Conservation (phyloP, 2,329 filamentous ascomycete genomes). For the Sporothrix luriei region DNA sequence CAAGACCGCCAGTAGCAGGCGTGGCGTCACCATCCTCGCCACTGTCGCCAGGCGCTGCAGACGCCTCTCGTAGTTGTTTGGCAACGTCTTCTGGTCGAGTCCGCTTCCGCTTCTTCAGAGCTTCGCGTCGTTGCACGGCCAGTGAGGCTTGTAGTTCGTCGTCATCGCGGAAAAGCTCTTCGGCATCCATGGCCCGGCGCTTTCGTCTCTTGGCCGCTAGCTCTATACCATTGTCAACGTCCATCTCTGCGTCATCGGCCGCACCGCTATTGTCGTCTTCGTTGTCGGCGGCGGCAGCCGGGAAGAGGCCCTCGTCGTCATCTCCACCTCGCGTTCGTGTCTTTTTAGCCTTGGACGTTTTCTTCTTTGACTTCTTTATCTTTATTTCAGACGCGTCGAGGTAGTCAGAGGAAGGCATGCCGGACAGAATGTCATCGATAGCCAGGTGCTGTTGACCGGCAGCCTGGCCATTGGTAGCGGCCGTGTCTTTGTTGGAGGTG, state of each 20-base stretch:
- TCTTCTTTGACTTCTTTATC: constrained; percentile 91
- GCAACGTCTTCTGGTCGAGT: constrained; percentile 84
- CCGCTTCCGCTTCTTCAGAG: constrained; percentile 90
- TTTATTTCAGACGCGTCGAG: constrained; percentile 84
- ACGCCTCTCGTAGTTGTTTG: constrained; percentile 70
- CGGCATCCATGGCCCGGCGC: constrained; percentile 60
- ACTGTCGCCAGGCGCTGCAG: constrained; percentile 47
- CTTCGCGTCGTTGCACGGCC: constrained; percentile 77
- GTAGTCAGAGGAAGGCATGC: constrained; percentile 79
- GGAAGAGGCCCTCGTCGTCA: constrained; percentile 61
- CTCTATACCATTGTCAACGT: constrained; percentile 65
- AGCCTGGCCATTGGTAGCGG: background rate
- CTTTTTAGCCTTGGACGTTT: constrained; percentile 70
- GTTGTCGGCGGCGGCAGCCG: constrained; percentile 41
- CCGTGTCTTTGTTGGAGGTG: background rate
- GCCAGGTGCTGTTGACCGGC: constrained; percentile 70
- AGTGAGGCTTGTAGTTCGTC: constrained; percentile 75
- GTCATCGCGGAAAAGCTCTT: constrained; percentile 68
- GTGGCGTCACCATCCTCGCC: constrained; percentile 13
- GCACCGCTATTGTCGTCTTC: constrained; percentile 44
- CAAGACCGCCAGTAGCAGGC: constrained; percentile 58
- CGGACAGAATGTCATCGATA: constrained; percentile 67
- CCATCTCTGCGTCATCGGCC: constrained; percentile 58
- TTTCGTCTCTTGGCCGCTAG: constrained; percentile 56
- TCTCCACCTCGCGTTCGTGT: constrained; percentile 68